phyloP scores from a whole-genome alignment of 2,329 filamentous ascomycete species.

The Aspergillus floridensis region DNA sequence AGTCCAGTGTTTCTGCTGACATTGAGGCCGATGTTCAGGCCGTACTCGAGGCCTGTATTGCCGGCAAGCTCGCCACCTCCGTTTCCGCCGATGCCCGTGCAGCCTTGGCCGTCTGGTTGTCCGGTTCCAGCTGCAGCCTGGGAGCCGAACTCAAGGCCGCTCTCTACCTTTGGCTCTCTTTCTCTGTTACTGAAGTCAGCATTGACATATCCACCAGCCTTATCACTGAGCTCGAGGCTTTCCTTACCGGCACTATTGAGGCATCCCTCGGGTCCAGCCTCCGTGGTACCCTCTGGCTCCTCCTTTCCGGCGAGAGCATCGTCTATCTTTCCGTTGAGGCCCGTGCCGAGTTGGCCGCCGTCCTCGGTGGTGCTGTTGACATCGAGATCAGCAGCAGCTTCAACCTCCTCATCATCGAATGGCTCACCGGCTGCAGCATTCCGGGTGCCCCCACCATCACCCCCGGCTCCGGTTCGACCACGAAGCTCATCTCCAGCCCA shows the following conservation, averaged over 20 bases:
- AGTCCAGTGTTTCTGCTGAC: conserved; percentile 24
- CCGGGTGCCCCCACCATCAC: conserved; percentile 19
- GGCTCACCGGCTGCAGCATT: conserved; percentile 33
- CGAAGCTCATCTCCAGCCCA: conserved; percentile 18
- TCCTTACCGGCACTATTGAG: conserved; percentile 31
- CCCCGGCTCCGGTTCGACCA: conserved; percentile 10
- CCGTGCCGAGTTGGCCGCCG: conserved; percentile 36
- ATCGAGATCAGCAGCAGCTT: conserved; percentile 54
- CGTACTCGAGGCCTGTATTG: conserved; percentile 28
- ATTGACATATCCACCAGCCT: conserved; percentile 28
- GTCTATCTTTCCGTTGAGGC: conserved; percentile 30
- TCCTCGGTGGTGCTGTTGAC: conserved; percentile 36
- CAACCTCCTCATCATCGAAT: conserved; percentile 50
- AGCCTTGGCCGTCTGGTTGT: conserved; percentile 34
- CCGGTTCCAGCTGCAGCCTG: conserved; percentile 31
- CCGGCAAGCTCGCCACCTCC: conserved; percentile 28
- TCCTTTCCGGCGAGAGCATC: conserved; percentile 34
- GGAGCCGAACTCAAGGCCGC: conserved; percentile 38
- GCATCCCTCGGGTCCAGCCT: conserved; percentile 30
- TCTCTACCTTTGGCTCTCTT: conserved; percentile 37
- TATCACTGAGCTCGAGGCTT: conserved; percentile 28
- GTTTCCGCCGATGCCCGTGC: conserved; percentile 30
- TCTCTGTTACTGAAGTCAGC: conserved; percentile 26
- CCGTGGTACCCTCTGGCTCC: conserved; percentile 31
- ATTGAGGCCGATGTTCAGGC: conserved; percentile 30